Conservation (phyloP, 192 early-diverging fungal species). For the Kickxella alabastrina region DNA sequence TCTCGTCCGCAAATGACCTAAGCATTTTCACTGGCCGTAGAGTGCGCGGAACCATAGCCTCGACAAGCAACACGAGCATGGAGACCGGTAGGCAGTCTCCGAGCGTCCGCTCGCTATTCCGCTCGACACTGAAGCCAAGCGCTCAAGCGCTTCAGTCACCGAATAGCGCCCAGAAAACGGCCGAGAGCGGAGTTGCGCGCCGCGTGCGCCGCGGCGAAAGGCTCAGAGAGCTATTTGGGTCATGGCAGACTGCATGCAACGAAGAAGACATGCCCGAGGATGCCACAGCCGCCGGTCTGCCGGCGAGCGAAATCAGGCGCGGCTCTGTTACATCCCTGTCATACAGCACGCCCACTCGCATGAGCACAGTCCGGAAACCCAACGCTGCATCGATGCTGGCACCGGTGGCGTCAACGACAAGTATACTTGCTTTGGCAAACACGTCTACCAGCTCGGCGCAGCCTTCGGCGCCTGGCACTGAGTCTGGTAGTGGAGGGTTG, state of each 20-base stretch:
- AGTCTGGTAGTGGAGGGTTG: constrained; percentile 14
- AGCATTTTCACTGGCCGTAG: constrained; percentile 2
- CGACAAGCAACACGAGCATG: constrained; percentile 10
- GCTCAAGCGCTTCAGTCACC: constrained; percentile 1
- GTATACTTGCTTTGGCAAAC: not conserved
- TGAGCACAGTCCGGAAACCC: constrained; percentile 12
- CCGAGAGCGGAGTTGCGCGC: constrained; percentile 22
- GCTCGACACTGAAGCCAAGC: constrained; percentile 8
- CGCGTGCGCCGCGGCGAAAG: constrained; percentile 38
- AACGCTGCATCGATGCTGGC: not conserved
- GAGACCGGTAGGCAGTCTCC: constrained; percentile 9
- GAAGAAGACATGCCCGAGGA: not conserved
- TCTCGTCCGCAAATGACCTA: not conserved
- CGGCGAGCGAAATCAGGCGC: constrained; percentile 6
- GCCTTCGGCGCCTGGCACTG: not conserved
- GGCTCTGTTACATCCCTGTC: constrained; percentile 35
- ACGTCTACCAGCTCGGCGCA: not conserved
- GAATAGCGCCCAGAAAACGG: not conserved
- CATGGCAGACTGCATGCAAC: constrained; percentile 14
- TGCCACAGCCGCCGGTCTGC: not conserved
- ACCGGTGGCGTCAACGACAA: constrained; percentile 1
- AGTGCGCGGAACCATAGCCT: constrained; percentile 7
- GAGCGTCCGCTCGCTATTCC: constrained; percentile 41
- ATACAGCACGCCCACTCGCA: constrained; percentile 36
- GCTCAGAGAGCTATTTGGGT: constrained; percentile 41